A percentile compares a stretch with the other conserved stretches of the same genome.
These are phyloP conservation scores for Phyllosticta citriasiana DNA, from an alignment of 2,329 filamentous ascomycete genomes.

Conservation along the genomic window DNA sequence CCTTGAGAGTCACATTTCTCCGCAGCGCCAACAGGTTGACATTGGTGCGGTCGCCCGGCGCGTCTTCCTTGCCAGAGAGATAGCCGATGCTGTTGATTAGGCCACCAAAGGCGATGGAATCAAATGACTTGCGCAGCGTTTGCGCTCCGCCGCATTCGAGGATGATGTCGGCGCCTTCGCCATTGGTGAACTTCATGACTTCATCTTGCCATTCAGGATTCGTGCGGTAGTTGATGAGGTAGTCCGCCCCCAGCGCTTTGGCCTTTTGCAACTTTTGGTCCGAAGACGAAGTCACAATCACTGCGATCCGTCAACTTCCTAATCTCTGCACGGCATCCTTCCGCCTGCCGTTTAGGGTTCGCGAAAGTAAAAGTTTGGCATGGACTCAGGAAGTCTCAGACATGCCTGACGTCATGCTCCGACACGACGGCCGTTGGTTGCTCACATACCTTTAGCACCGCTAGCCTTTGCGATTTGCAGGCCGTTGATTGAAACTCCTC, in stretches of 20 bases:
- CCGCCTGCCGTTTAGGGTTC: not conserved
- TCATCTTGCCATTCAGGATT: constrained; percentile 50
- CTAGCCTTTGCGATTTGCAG: constrained; percentile 33
- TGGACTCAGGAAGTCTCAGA: not conserved
- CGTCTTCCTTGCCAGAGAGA: constrained; percentile 45
- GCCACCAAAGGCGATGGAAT: constrained; percentile 33
- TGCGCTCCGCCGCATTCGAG: constrained; percentile 43
- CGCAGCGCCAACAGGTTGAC: constrained; percentile 48
- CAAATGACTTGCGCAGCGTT: constrained; percentile 38
- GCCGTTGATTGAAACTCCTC: constrained; percentile 33
- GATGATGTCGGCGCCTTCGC: constrained; percentile 38
- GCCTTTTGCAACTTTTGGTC: constrained; percentile 29
- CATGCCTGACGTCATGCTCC: not conserved
- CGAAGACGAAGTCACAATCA: constrained; percentile 31
- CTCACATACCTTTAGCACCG: constrained; percentile 28
- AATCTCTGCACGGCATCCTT: not conserved
- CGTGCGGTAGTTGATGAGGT: constrained; percentile 52
- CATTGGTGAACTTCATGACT: constrained; percentile 39
- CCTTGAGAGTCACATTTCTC: constrained; percentile 44
- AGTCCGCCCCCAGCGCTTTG: constrained; percentile 46
- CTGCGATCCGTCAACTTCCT: constrained; percentile 11
- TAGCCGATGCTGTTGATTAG: constrained; percentile 34
- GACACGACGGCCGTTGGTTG: not conserved
- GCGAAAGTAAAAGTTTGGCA: not conserved
- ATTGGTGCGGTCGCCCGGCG: constrained; percentile 44